Percentiles rank a stretch among this genome's conserved stretches.
Evolutionary conservation across 2,329 filamentous ascomycete species (phyloP).

Genomic region (Aureobasidium subglaciale): DNA sequence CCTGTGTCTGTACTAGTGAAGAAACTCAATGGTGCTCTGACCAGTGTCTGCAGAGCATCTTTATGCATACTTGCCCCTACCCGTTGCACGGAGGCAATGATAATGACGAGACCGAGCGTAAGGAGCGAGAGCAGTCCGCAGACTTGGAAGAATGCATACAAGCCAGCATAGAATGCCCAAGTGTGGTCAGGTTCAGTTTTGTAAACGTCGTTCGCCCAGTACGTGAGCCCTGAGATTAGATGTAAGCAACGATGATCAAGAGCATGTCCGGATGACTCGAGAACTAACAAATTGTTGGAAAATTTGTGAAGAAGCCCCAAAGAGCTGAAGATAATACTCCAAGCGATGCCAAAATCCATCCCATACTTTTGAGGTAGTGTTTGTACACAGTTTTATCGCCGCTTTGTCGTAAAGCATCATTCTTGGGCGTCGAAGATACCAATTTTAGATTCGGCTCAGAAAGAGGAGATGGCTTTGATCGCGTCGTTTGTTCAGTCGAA

Average conservation of each 20-base stretch:
- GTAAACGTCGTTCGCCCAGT: background rate
- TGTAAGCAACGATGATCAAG: background rate
- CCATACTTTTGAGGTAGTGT: background rate
- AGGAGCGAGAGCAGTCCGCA: background rate
- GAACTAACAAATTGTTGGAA: background rate
- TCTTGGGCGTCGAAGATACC: background rate
- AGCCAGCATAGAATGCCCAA: background rate
- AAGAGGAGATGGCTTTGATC: background rate
- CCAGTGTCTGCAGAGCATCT: background rate
- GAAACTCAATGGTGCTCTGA: background rate
- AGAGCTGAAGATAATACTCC: background rate
- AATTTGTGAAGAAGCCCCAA: background rate
- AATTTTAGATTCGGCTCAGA: background rate
- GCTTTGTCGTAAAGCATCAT: conserved; percentile 15
- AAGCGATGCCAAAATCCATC: background rate
- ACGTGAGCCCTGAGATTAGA: background rate
- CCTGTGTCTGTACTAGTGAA: conserved; percentile 12
- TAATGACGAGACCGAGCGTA: background rate
- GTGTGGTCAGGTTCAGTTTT: background rate
- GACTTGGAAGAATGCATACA: background rate
- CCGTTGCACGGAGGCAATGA: background rate
- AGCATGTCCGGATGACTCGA: background rate
- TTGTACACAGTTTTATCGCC: conserved; percentile 18
- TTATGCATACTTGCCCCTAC: background rate
- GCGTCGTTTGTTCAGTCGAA: background rate